Evolutionary conservation across 2,329 filamentous ascomycete genomes (phyloP).

Genomic region (Trichoderma sp.): DNA sequence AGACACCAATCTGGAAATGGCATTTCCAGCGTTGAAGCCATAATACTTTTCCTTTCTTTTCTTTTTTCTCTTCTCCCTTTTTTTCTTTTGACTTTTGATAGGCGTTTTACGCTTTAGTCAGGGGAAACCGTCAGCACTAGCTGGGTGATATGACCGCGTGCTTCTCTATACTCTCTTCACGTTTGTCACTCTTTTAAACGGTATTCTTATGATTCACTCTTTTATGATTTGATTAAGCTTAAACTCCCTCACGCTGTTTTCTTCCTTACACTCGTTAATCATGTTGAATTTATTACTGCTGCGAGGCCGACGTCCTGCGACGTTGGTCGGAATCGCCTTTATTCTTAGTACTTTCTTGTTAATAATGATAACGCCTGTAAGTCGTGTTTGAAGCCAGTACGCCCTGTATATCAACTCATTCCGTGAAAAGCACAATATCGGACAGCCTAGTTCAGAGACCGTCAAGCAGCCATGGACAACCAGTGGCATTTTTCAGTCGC

Average conservation of each 20-base stretch:
- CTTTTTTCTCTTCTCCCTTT: not conserved
- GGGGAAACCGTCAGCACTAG: not conserved
- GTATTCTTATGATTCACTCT: no score
- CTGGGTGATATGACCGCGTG: not conserved
- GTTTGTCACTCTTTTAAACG: not conserved
- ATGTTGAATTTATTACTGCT: conserved; percentile 1
- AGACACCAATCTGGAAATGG: not conserved
- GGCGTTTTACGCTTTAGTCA: not conserved
- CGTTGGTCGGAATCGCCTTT: conserved; percentile 14
- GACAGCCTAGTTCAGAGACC: not conserved
- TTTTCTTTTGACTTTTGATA: not conserved
- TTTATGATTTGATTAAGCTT: not conserved
- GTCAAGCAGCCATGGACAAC: not conserved
- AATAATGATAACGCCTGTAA: conserved; percentile 22
- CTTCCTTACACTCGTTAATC: no score
- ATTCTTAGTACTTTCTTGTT: conserved; percentile 26
- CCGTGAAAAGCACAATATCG: not conserved
- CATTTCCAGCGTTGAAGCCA: not conserved
- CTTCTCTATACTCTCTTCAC: not conserved
- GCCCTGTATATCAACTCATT: not conserved
- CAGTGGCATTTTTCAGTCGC: not conserved
- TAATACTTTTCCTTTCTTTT: not conserved
- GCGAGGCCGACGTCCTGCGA: conserved; percentile 1
- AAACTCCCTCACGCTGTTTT: not conserved
- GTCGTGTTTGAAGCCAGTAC: not conserved